A percentile compares a stretch with the other conserved stretches of the same genome.
Conservation (phyloP, 1,284 basidiomycete species). For the Marasmius tenuissimus region DNA sequence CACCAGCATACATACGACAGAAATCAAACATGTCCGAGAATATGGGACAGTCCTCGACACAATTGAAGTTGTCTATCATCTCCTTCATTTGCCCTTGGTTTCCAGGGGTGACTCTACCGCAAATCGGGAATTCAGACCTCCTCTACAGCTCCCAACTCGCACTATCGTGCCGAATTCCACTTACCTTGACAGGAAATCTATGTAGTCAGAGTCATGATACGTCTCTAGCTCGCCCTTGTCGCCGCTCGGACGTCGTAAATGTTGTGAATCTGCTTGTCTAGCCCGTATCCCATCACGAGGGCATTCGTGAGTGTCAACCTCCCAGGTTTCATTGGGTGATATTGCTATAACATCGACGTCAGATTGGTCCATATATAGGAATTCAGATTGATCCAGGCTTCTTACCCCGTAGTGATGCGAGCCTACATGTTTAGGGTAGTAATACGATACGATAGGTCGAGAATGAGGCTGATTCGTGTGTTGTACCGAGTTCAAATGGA, state of each 20-base stretch:
- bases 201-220: constrained; percentile 94
- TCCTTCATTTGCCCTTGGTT: constrained; percentile 75
- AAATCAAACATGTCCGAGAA: constrained; percentile 94
- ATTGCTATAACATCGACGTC: constrained; percentile 57
- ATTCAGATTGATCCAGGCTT: constrained; percentile 6
- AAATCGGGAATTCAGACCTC: neutral
- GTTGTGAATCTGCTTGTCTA: constrained; percentile 93
- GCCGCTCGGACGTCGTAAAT: constrained; percentile 90
- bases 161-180: constrained; percentile 16
- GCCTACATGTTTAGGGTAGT: constrained; percentile 92
- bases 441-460: constrained; percentile 90
- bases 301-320: constrained; percentile 93
- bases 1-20: constrained; percentile 90
- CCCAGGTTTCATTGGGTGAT: constrained; percentile 99
- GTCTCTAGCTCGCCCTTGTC: constrained; percentile 87
- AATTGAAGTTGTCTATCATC: constrained; percentile 83
- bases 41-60: constrained; percentile 92
- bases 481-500: constrained; percentile 27
- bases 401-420: constrained; percentile 93
- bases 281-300: constrained; percentile 93
- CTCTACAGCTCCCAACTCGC: too few relatives aligned
- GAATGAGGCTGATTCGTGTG: constrained; percentile 70
- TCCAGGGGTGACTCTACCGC: constrained; percentile 74
- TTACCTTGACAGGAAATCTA: constrained; percentile 91
- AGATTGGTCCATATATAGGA: neutral